These are phyloP conservation scores for Immersiella caudata DNA, from an alignment of 495 filamentous ascomycete species.

Conservation along the genomic window DNA sequence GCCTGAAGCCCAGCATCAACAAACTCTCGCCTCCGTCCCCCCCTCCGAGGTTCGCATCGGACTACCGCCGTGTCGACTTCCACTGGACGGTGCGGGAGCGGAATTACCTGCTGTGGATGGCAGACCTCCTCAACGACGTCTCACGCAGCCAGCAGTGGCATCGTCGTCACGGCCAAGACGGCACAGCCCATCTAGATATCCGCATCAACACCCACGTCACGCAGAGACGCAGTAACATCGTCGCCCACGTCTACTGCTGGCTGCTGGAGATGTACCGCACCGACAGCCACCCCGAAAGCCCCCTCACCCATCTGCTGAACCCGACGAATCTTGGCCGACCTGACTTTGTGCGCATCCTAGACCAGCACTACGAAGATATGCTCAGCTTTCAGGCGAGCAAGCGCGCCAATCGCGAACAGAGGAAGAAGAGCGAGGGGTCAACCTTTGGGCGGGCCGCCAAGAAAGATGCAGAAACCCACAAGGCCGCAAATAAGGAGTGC, in stretches of 20 bases:
- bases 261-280: conserved; percentile 44
- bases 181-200: conserved; percentile 36
- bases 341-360: conserved; percentile 58
- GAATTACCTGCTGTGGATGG: conserved; percentile 46
- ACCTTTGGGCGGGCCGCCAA: neutral
- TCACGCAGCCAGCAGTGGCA: conserved; percentile 22
- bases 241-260: conserved; percentile 44
- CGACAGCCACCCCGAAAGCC: conserved; percentile 30
- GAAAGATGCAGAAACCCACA: neutral
- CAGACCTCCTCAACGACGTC: conserved; percentile 44
- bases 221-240: conserved; percentile 21
- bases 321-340: conserved; percentile 51
- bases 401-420: conserved; percentile 29
- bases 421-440: conserved; percentile 11
- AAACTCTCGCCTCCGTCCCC: neutral
- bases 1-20: neutral
- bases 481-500: neutral
- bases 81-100: conserved; percentile 46
- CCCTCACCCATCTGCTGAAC: conserved; percentile 42
- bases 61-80: conserved; percentile 43
- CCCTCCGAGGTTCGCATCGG: neutral
- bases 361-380: conserved; percentile 41
- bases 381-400: conserved; percentile 24
- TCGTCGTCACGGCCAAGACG: conserved; percentile 11
- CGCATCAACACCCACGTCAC: conserved; percentile 38